Percentiles rank a stretch among this genome's conserved stretches.
Evolutionary conservation across 2,329 filamentous ascomycete genomes (phyloP).

Genomic region (Ophiostoma quercus): DNA sequence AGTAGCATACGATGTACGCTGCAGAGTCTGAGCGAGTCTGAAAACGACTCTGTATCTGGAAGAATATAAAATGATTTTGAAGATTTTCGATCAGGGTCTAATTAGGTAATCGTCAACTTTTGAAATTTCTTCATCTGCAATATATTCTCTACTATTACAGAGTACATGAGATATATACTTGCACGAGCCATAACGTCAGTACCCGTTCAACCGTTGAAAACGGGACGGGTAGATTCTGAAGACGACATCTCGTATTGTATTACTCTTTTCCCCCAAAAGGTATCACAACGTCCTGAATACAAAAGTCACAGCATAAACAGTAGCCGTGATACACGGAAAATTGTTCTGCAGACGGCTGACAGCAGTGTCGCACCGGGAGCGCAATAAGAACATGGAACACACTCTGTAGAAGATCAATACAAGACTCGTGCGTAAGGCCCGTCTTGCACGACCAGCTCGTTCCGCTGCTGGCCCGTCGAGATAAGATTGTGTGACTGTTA

Average conservation of each 20-base stretch:
- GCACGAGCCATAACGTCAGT: slow-evolving; percentile 2
- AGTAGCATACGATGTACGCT: neutral
- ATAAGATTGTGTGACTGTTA: neutral
- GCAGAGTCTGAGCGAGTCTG: neutral
- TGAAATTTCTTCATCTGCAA: too few relatives aligned
- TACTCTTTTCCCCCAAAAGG: neutral
- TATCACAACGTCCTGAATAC: neutral
- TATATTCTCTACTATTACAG: neutral
- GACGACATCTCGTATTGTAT: neutral
- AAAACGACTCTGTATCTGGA: neutral
- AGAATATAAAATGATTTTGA: too few relatives aligned
- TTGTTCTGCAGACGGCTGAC: slow-evolving; percentile 19
- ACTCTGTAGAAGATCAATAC: neutral
- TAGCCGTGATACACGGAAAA: slow-evolving; percentile 7
- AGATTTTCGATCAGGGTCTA: too few relatives aligned
- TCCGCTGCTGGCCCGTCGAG: neutral
- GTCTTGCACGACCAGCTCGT: neutral
- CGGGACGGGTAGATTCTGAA: neutral
- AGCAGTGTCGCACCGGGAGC: slow-evolving; percentile 20
- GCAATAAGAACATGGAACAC: neutral
- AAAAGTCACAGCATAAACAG: neutral
- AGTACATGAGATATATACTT: neutral
- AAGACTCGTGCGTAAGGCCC: slow-evolving; percentile 21
- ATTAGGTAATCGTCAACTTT: too few relatives aligned
- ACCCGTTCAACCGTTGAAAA: neutral